Percentiles rank a stretch among this genome's conserved stretches.
phyloP scores from a whole-genome alignment of 352 stramenopile genomes.

The Pythium phragmitis region DNA sequence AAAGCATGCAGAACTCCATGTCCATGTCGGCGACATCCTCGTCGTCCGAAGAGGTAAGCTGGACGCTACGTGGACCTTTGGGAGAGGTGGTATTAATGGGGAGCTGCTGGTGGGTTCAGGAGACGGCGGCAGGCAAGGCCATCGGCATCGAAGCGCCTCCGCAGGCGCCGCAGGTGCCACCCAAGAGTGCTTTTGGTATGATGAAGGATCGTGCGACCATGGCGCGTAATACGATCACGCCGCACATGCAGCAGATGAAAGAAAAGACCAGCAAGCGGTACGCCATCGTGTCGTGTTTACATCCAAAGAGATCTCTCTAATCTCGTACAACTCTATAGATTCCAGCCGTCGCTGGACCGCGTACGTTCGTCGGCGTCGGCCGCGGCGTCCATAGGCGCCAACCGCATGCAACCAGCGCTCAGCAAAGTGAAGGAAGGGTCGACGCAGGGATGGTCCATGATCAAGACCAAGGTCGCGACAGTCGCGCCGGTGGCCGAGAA shows the following conservation, averaged over 20 bases:
- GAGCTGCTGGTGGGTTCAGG: conserved; percentile 3
- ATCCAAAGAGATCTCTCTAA: too few relatives aligned
- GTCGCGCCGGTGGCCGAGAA: conserved; percentile 70
- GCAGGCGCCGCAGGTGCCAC: neutral
- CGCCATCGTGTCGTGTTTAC: neutral
- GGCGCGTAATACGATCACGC: conserved; percentile 33
- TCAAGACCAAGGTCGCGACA: conserved; percentile 74
- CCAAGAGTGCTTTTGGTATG: conserved; percentile 19
- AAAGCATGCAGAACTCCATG: conserved; percentile 25
- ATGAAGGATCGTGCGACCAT: conserved; percentile 34
- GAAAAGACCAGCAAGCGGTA: conserved; percentile 34
- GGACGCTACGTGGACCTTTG: neutral
- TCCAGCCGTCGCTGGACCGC: conserved; percentile 74
- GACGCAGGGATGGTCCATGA: conserved; percentile 74
- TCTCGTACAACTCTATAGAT: conserved; percentile 33
- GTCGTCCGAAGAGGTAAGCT: conserved; percentile 17
- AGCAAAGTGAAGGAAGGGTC: conserved; percentile 70
- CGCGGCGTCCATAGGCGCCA: conserved; percentile 44
- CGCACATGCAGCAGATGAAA: conserved; percentile 36
- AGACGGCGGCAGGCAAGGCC: conserved; percentile 23
- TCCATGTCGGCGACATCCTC: conserved; percentile 22
- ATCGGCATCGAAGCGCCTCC: neutral
- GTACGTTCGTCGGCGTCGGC: conserved; percentile 70
- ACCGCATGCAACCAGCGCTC: conserved; percentile 50
- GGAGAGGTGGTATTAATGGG: neutral